Base-by-base conservation (phyloP, 169 alveolate species). In the Neospora caninum region DNA sequence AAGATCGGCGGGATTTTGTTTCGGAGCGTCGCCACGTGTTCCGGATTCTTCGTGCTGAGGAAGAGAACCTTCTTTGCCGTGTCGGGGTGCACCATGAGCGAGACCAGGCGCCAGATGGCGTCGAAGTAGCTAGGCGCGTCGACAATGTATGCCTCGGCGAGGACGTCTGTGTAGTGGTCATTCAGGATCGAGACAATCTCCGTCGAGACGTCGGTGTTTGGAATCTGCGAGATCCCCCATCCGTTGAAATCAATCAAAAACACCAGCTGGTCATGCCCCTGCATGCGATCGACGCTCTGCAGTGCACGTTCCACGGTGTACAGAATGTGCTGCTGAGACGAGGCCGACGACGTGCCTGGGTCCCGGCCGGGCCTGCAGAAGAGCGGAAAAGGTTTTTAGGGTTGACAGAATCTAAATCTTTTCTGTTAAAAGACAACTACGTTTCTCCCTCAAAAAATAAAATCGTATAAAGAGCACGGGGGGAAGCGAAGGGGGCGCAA, bases 51-150 rank as follows among this genome's bases (percentile, higher is more conserved):
- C 0, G 94, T 80, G 70, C 41, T 38, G 20, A 91, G 41, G 29
- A 91, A 91, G 38, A 49, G 64, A 22, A 91, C 91, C 45, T 91
- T 91, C 49, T 49, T 58, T 22, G 94, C 94, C 34, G 94, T 91
- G n/a, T 73, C 64, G 13, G 94, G 94, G 27, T 91, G 94, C 83
- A 91, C 64, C 91, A 91, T 80, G 39, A 91, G 38, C 16, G 58
- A 42, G 41, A 91, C 91, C 16, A 91, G 38, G 0, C 82, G 53
- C 94, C 94, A 91, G 64, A 91, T 31, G 6, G 91, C 67, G 39
- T 91, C 94, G 31, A 91, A 80, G 83, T 91, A 91, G 39, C 86
- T 53, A 10, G 94, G 94, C 4, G 94, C 91, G 54, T 91, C 83
- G 38, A 91, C 58, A 42, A 91, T 53, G 83, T 38, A 91, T 9